A percentile compares a stretch with the other conserved stretches of the same genome.
Conservation (phyloP, 192 early-diverging fungal species). For the Chytriomyces sp. region DNA sequence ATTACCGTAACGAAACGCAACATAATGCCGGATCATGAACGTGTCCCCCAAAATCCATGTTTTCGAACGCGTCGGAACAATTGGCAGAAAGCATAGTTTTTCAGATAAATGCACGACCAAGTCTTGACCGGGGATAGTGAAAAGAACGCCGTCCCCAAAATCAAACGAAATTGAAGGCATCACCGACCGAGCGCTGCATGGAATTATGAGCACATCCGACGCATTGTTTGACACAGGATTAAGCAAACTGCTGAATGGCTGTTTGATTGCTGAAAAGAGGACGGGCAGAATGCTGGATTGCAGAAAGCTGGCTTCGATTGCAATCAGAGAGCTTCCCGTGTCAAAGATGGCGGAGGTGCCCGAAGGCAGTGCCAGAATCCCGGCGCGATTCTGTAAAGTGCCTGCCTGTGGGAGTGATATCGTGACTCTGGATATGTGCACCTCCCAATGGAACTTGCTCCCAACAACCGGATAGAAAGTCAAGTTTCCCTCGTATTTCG, state of each 20-base stretch:
- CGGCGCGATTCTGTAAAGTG: not conserved
- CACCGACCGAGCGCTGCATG: not conserved
- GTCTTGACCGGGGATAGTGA: not conserved
- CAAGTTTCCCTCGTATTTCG: not conserved
- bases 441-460: not conserved
- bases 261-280: not conserved
- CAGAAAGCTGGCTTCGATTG: not conserved
- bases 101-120: not conserved
- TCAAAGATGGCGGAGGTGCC: not conserved
- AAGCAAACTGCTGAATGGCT: not conserved
- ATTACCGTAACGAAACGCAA: not conserved
- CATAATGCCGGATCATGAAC: not conserved
- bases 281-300: not conserved
- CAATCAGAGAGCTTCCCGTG: not conserved
- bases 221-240: not conserved
- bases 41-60: not conserved
- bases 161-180: not conserved
- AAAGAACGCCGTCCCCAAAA: slow-evolving; percentile 4
- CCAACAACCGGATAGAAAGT: not conserved
- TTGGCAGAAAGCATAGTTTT: not conserved
- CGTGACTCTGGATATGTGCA: not conserved
- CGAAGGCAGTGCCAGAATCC: not conserved
- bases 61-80: not conserved
- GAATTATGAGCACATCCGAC: not conserved
- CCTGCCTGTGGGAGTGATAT: not conserved